These are phyloP conservation scores for Cetradonia linearis DNA, from an alignment of 495 filamentous ascomycete genomes.

Conservation along the genomic window DNA sequence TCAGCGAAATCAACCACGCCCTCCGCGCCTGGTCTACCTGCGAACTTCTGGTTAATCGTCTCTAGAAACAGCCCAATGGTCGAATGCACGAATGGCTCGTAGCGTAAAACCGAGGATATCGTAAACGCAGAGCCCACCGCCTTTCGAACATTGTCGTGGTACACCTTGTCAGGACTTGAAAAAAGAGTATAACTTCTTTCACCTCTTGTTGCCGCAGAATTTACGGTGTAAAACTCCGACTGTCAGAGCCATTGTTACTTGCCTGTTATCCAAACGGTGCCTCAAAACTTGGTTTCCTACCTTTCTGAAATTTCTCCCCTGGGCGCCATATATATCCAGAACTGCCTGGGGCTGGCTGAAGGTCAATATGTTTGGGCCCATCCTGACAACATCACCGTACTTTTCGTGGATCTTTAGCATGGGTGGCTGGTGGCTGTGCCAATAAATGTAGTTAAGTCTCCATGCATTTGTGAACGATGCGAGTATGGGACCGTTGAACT, in stretches of 20 bases:
- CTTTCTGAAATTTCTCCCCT: conserved; percentile 71
- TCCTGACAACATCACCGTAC: conserved; percentile 60
- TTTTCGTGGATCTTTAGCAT: conserved; percentile 55
- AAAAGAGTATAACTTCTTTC: conserved; percentile 60
- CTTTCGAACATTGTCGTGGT: conserved; percentile 59
- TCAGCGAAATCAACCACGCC: conserved; percentile 50
- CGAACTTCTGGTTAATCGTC: conserved; percentile 52
- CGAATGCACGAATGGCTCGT: conserved; percentile 63
- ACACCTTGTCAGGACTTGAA: conserved; percentile 62
- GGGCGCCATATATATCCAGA: conserved; percentile 64
- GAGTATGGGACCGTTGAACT: conserved; percentile 56
- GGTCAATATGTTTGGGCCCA: conserved; percentile 58
- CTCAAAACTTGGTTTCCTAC: conserved; percentile 27
- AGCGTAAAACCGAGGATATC: conserved; percentile 60
- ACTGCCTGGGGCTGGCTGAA: conserved; percentile 58
- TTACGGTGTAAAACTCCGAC: conserved; percentile 65
- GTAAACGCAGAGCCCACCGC: conserved; percentile 64
- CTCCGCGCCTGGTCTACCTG: conserved; percentile 31
- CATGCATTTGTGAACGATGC: conserved; percentile 60
- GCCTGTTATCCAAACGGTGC: background rate
- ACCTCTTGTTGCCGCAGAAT: conserved; percentile 54
- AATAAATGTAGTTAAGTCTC: conserved; percentile 39
- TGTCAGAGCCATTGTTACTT: conserved; percentile 23
- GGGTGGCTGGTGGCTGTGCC: background rate
- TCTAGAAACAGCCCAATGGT: conserved; percentile 53